A percentile compares a stretch with the other conserved stretches of the same genome.
phyloP scores from a whole-genome alignment of 768 basidiomycete species.

The Naematelia aurantialba region DNA sequence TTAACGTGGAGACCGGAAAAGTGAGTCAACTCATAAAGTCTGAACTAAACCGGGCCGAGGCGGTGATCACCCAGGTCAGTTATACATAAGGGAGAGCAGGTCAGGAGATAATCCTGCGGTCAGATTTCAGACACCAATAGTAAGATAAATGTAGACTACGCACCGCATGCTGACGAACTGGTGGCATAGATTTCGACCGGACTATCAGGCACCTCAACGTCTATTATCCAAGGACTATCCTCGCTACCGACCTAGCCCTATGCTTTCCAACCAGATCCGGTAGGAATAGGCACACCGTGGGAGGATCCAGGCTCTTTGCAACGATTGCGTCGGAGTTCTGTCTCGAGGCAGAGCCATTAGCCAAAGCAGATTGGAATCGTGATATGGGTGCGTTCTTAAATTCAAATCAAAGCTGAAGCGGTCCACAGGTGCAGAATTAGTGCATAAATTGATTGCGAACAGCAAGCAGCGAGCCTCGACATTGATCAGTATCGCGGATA shows the following conservation, averaged over 20 bases:
- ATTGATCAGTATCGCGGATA: conserved; percentile 71
- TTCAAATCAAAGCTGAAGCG: conserved; percentile 4
- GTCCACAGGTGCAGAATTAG: conserved; percentile 64
- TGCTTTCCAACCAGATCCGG: conserved; percentile 8
- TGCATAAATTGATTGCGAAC: conserved; percentile 71
- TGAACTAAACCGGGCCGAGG: neutral
- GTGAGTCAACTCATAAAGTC: conserved; percentile 48
- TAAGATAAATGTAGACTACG: neutral
- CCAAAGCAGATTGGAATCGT: conserved; percentile 82
- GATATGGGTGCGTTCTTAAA: conserved; percentile 57
- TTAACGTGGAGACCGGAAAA: conserved; percentile 73
- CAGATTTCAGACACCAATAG: neutral
- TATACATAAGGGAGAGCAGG: neutral
- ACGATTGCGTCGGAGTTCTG: conserved; percentile 60
- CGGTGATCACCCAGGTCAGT: conserved; percentile 69
- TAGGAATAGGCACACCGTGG: conserved; percentile 51
- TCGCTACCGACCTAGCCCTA: conserved; percentile 69
- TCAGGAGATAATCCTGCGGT: neutral
- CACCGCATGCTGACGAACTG: neutral
- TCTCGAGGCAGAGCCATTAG: conserved; percentile 60
- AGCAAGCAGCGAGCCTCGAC: conserved; percentile 78
- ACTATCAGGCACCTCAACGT: conserved; percentile 29
- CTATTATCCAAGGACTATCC: conserved; percentile 63
- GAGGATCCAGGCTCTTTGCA: conserved; percentile 69
- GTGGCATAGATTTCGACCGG: conserved; percentile 3